Evolutionary conservation across 495 filamentous ascomycete species (phyloP).

Genomic region (Penicillium parvum): DNA sequence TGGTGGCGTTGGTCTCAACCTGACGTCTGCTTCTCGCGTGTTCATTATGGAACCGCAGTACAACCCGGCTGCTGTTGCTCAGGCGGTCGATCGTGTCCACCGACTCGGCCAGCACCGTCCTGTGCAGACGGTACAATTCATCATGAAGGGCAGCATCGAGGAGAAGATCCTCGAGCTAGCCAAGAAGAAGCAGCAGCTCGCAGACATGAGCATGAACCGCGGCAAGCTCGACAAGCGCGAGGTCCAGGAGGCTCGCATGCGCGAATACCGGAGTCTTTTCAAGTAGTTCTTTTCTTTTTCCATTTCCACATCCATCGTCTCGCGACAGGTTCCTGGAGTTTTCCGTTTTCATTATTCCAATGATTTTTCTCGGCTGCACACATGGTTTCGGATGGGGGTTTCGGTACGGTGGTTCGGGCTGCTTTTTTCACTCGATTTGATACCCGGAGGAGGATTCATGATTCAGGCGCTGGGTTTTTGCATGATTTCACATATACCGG

Average conservation of each 20-base stretch:
- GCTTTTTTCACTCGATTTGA: conserved; percentile 12
- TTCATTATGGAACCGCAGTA: conserved; percentile 99
- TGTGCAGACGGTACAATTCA: conserved; percentile 75
- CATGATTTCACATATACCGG: neutral
- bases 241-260: conserved; percentile 67
- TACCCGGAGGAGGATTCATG: conserved; percentile 12
- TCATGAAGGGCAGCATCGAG: conserved; percentile 89
- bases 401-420: conserved; percentile 1
- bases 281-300: conserved; percentile 44
- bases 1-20: conserved; percentile 86
- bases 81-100: conserved; percentile 92
- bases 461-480: conserved; percentile 4
- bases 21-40: conserved; percentile 78
- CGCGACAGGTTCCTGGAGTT: too few relatives aligned
- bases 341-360: neutral
- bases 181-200: conserved; percentile 83
- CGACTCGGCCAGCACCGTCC: conserved; percentile 83
- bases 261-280: conserved; percentile 80
- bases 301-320: neutral
- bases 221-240: conserved; percentile 68
- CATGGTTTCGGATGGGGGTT: neutral
- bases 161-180: conserved; percentile 89
- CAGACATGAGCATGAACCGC: conserved; percentile 76
- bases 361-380: neutral
- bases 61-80: conserved; percentile 90